Base-by-base conservation (phyloP, 805 yeast species). In the Monosporozyma unispora region DNA sequence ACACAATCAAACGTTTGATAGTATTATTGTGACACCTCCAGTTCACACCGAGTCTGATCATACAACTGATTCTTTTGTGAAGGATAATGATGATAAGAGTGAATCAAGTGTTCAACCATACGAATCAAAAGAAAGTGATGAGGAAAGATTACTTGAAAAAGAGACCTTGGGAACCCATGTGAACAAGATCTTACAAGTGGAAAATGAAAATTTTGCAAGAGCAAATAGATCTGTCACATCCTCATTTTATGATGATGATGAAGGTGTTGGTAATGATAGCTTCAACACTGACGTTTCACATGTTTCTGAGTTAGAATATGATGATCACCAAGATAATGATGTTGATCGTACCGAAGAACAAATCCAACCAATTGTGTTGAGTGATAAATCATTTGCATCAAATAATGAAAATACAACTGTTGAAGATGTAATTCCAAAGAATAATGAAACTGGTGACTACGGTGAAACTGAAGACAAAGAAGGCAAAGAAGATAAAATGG, bases 231-330 rank as follows among this genome's bases (percentile, higher is more conserved):
- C 42, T 25, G 44, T 25, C 2, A 23, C 44, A 9, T 41, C 44
- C 2, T 41, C 44, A 21, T 41, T 41, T 41, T 41, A 41, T 41
- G 42, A 39, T 39, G 42, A 39, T 11, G 42, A 39, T 21, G 42
- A 39, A 39, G 42, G 42, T 39, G 10, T 39, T 39, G 27, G 10
- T 12, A 25, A 41, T 25, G 44, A 25, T 11, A 23, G 31, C 25
- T 19, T 25, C 21, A 41, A 23, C 5, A 41, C 43, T 14, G 43
- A 39, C 12, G 16, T 41, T 14, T 41, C 44, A 8, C 21, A 41
- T n/a, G 10, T 27, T n/a, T 41, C 44, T 10, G 44, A 23, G 9
- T 25, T 41, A 25, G n/a, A 42, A 6, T 42, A n/a, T 4, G 39
- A 44, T 43, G 23, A 43, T 43, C 16, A 21, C 16, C 28, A 41